phyloP scores from a whole-genome alignment of 2,329 filamentous ascomycete genomes.

The Didymella arachidicola region DNA sequence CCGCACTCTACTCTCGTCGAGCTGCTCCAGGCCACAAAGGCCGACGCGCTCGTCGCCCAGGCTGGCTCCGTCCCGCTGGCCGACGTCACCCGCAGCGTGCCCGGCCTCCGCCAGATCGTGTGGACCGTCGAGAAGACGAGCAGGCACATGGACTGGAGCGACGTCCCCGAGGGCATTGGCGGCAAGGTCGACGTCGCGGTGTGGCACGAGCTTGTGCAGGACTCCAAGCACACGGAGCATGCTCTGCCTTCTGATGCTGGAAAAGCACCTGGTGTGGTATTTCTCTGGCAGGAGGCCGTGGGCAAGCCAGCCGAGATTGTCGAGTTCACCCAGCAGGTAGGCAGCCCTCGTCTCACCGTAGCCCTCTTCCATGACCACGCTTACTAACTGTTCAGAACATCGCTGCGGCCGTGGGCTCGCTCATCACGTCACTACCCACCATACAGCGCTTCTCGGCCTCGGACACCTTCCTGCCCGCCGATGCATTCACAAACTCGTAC shows the following conservation, averaged over 20 bases:
- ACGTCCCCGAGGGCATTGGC: constrained; percentile 78
- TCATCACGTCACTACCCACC: constrained; percentile 77
- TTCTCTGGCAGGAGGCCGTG: constrained; percentile 69
- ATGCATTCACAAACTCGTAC: constrained; percentile 80
- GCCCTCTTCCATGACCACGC: no score
- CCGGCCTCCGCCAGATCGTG: constrained; percentile 75
- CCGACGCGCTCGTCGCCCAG: constrained; percentile 82
- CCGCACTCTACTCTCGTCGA: constrained; percentile 72
- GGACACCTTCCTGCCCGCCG: constrained; percentile 86
- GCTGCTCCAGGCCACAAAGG: constrained; percentile 75
- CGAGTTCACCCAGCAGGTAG: constrained; percentile 75
- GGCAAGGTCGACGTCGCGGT: constrained; percentile 82
- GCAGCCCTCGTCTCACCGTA: constrained; percentile 9
- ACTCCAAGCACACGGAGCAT: constrained; percentile 61
- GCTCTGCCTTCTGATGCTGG: constrained; percentile 71
- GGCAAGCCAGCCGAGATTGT: constrained; percentile 69
- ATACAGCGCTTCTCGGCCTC: constrained; percentile 74
- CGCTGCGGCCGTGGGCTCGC: constrained; percentile 82
- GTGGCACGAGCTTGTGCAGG: constrained; percentile 88
- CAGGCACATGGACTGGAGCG: constrained; percentile 94
- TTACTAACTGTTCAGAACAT: constrained; percentile 67
- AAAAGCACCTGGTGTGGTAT: constrained; percentile 61
- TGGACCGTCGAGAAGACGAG: constrained; percentile 94
- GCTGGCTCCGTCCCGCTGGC: constrained; percentile 88
- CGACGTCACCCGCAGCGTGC: constrained; percentile 71